phyloP scores from a whole-genome alignment of 805 yeast genomes.

The Kluyveromyces wickerhamii region DNA sequence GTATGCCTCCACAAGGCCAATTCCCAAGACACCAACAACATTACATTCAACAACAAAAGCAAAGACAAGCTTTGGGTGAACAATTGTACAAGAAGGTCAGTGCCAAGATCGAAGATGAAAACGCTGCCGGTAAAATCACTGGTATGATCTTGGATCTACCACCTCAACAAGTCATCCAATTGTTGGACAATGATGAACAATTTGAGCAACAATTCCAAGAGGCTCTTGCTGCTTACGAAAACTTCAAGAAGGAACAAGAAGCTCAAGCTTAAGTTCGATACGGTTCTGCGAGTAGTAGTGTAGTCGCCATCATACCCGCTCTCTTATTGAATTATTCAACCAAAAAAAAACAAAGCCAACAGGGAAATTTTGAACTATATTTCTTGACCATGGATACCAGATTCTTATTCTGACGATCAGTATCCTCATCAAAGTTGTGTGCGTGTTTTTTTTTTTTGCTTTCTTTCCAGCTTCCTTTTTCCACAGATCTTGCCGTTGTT shows the following conservation, averaged over 20 bases:
- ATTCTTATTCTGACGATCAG: too few species aligned
- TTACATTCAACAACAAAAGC: conserved; percentile 72
- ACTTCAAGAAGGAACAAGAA: conserved; percentile 56
- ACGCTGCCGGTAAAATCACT: conserved; percentile 96
- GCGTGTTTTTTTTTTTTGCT: too few species aligned
- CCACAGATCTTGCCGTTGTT: too few species aligned
- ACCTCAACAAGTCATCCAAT: conserved; percentile 78
- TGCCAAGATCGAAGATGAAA: conserved; percentile 80
- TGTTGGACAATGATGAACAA: conserved; percentile 83
- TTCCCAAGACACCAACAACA: conserved; percentile 33
- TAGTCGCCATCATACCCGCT: too few species aligned
- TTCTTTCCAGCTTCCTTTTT: too few species aligned
- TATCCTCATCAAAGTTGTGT: too few species aligned
- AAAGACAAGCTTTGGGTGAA: conserved; percentile 97
- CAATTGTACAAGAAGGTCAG: conserved; percentile 90
- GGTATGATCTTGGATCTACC: conserved; percentile 98
- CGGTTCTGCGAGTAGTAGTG: too few species aligned
- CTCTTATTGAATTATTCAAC: too few species aligned
- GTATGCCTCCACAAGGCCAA: conserved; percentile 69
- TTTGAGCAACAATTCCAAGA: conserved; percentile 89
- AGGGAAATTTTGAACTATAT: too few species aligned
- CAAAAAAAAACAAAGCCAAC: too few species aligned
- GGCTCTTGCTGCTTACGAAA: conserved; percentile 90
- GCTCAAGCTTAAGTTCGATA: conserved; percentile 18
- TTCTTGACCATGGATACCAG: too few species aligned